Evolutionary conservation across 73 alveolate species (phyloP), one percentile per base, ranked within the genome.

Genomic region (Tetrahymena borealis): DNA sequence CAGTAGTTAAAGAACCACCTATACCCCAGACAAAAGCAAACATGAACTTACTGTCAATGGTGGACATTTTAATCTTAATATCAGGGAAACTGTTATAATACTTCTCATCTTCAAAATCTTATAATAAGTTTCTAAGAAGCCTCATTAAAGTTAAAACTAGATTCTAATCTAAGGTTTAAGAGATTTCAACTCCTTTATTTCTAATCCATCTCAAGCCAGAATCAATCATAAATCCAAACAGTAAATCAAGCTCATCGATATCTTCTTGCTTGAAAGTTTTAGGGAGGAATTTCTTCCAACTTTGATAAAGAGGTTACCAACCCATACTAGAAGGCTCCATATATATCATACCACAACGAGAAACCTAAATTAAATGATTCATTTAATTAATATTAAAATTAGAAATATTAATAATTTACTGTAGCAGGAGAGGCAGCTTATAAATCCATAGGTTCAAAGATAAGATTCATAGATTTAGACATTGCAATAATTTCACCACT

Each of bases 281-380:
- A 11, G 99, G 99, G 78, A 98, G 96, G 78, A 95, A 95, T 78
- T 98, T 97, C 97, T 96, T 95, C 99, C 99, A 99, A 77, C 98
- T 97, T 39, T 94, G 90, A 93, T 95, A 97, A 39, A 99, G 92
- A 12, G 99, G 99, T 43, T 97, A 95, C 97, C 99, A 96, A 1
- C 99, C 99, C 92, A 98, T 92, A 91, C 98, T 91, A 13, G 96
- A 95, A 39, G 99, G 99, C 91, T 98, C 99, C 99, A 98, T 96
- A 95, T 97, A 98, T 33, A 97, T 99, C 99, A 99, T 99, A 42
- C 99, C 99, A 91, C 99, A 98, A 78, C 99, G 94, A 39, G 99
- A 96, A 13, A 99, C 85, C 85, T 60, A 9, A 39, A 40, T 40
- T 4, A 11, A 41, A 41, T 18, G 20, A 39, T 39, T 39, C 12